Conservation (phyloP, 1,139 yeast species). For the Nematodospora anomalae region DNA sequence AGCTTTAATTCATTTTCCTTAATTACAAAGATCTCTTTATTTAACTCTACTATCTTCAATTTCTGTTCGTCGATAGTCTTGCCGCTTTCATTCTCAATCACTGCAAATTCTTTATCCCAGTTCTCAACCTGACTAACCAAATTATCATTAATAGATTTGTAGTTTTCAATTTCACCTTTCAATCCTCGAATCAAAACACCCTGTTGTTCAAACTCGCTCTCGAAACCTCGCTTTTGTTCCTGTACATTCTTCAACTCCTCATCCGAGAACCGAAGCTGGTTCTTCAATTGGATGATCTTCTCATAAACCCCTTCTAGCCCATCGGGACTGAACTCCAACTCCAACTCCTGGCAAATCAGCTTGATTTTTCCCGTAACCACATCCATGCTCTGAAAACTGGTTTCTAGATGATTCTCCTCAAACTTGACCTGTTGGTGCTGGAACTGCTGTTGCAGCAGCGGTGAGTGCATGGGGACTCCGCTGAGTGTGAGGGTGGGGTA, state of each 20-base stretch:
- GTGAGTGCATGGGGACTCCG: background rate
- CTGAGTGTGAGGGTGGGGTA: background rate
- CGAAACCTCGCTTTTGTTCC: background rate
- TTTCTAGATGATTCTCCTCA: background rate
- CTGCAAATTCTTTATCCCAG: background rate
- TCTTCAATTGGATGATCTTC: slow-evolving; percentile 1
- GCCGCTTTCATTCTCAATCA: background rate
- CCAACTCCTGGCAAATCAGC: slow-evolving; percentile 1
- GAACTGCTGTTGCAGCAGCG: background rate
- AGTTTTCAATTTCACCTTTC: background rate
- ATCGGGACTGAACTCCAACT: background rate
- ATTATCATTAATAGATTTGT: background rate
- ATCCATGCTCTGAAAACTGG: background rate
- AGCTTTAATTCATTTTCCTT: background rate
- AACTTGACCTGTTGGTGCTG: background rate
- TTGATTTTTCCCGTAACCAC: background rate
- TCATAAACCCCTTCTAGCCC: background rate
- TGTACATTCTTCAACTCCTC: background rate
- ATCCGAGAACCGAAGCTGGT: background rate
- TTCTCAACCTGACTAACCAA: slow-evolving; percentile 1
- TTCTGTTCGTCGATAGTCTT: background rate
- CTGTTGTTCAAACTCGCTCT: background rate
- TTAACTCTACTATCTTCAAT: background rate
- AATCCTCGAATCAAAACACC: background rate
- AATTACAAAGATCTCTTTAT: background rate